A percentile compares a stretch with the other conserved stretches of the same genome.
phyloP scores from a whole-genome alignment of 2,329 filamentous ascomycete species.

The Alternaria triticina region DNA sequence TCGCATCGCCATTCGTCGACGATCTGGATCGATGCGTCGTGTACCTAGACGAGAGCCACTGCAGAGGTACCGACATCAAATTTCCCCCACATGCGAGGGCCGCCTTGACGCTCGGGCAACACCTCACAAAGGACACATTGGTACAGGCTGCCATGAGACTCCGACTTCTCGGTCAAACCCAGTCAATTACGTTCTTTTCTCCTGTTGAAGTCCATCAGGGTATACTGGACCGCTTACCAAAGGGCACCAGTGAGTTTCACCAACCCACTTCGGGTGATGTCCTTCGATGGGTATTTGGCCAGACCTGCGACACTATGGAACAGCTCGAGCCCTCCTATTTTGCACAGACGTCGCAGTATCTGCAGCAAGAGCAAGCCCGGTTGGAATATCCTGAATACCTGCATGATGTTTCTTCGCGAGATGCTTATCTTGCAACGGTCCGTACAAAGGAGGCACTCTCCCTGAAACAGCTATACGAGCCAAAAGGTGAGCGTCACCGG shows the following conservation, averaged over 20 bases:
- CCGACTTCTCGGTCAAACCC: slow-evolving; percentile 63
- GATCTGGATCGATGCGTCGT: slow-evolving; percentile 61
- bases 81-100: slow-evolving; percentile 57
- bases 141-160: slow-evolving; percentile 73
- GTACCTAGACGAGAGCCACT: slow-evolving; percentile 68
- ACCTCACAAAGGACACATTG: slow-evolving; percentile 66
- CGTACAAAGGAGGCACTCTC: slow-evolving; percentile 63
- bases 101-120: slow-evolving; percentile 63
- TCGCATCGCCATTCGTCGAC: slow-evolving; percentile 63
- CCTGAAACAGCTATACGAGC: slow-evolving; percentile 64
- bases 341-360: slow-evolving; percentile 67
- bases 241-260: neutral
- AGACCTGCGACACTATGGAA: slow-evolving; percentile 67
- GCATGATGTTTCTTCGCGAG: slow-evolving; percentile 31
- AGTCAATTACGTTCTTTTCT: slow-evolving; percentile 61
- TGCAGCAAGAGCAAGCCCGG: slow-evolving; percentile 60
- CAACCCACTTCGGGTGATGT: slow-evolving; percentile 59
- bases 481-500: slow-evolving; percentile 19
- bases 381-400: slow-evolving; percentile 54
- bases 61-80: slow-evolving; percentile 66
- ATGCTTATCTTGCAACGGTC: slow-evolving; percentile 54
- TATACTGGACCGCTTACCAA: slow-evolving; percentile 53
- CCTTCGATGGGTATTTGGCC: slow-evolving; percentile 67
- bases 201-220: slow-evolving; percentile 68
- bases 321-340: slow-evolving; percentile 65